phyloP scores from a whole-genome alignment of 228 moss, liverwort and hornwort species.

The Sphagnum fallax region DNA sequence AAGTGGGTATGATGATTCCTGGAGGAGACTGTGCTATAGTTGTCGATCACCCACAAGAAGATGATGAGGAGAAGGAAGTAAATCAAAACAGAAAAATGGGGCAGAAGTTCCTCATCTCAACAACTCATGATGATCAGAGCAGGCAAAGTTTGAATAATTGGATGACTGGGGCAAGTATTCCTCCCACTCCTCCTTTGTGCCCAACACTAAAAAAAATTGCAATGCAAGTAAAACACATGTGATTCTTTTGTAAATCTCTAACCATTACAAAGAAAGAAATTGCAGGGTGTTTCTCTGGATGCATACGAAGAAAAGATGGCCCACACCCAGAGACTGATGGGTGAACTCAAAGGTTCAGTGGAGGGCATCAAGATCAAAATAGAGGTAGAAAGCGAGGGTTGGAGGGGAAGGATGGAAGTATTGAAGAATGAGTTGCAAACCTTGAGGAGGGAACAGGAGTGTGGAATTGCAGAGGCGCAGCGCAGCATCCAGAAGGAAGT shows the following conservation, averaged over 20 bases:
- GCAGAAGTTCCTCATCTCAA: constrained; percentile 1
- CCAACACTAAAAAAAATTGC: not conserved
- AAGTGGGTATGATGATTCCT: constrained; percentile 6
- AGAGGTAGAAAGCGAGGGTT: constrained; percentile 87
- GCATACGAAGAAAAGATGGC: constrained; percentile 62
- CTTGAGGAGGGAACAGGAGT: constrained; percentile 77
- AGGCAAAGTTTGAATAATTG: constrained; percentile 12
- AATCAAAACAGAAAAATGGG: not conserved
- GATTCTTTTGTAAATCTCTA: not conserved
- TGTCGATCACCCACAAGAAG: constrained; percentile 38
- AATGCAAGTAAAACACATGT: not conserved
- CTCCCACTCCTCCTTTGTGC: not conserved
- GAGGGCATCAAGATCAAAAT: constrained; percentile 86
- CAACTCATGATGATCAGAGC: constrained; percentile 16
- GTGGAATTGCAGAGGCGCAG: constrained; percentile 71
- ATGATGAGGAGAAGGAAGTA: constrained; percentile 12
- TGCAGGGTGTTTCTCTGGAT: constrained; percentile 29
- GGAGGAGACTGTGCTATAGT: constrained; percentile 44
- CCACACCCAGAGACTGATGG: constrained; percentile 68
- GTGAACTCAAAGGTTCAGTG: constrained; percentile 81
- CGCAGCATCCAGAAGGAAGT: constrained; percentile 76
- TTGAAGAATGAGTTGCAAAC: constrained; percentile 82
- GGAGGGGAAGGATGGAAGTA: constrained; percentile 78
- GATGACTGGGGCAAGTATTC: constrained; percentile 16
- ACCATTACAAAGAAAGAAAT: constrained; percentile 8